Base-by-base conservation (phyloP, 1,284 basidiomycete species). In the Papiliotrema fonsecae region DNA sequence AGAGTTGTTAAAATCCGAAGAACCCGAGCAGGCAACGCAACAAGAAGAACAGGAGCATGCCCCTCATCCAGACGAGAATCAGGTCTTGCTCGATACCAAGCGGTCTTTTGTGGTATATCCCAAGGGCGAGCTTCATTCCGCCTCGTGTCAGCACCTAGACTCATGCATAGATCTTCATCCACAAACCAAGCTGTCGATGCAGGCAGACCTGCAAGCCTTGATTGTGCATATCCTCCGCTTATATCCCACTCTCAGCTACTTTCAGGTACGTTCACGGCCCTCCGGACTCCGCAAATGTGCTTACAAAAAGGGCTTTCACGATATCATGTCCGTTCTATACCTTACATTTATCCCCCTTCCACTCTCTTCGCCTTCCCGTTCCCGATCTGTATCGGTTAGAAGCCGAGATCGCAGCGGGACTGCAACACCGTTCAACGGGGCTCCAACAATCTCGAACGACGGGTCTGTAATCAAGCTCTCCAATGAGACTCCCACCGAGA, bases 51-150 rank as follows among this genome's bases (percentile, higher is more conserved):
- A 32, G 7, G 49, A 55, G 26, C 30, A 6, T 5, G 14, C 10
- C 18, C 7, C 37, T 16, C 88, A 93, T 64, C 74, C 74, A 4
- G 89, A 93, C 66, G 89, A 93, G 70, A 81, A 78, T 4, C 89
- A 93, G 74, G 89, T 93, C 55, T 75, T 77, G 46, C 79, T 92
- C 22, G 89, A 93, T 70, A 92, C 89, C 0, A 82, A 89, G 70
- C 81, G 89, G 28, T 88, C 88, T 57, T 93, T 93, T 62, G 87
- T 93, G 50, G 76, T 89, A 55, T 93, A 92, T 72, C 86, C 88
- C 63, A 81, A 82, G 79, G 85, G 87, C 86, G 77, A 79, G 65
- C 36, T 25, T 10, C 19, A 10, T 6, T 21, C 3, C 4, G 37
- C 30, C 10, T 9, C 10, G 35, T 19, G 7, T 31, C 30, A 21